Base-by-base conservation (phyloP, 805 yeast species). In the Brettanomyces bruxellensis region DNA sequence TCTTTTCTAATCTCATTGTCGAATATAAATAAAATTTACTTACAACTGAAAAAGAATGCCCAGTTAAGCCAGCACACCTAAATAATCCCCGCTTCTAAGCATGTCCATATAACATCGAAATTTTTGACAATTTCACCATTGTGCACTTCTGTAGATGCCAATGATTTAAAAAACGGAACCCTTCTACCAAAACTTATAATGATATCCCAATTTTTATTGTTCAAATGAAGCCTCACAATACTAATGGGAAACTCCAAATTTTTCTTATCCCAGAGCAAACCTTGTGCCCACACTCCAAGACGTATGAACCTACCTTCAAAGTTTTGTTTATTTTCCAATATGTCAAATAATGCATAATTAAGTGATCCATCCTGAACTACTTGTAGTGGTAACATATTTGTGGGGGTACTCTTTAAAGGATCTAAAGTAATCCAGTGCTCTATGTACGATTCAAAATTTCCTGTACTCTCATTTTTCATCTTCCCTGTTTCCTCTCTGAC, bases 361-460 rank as follows among this genome's bases (percentile, higher is more conserved):
- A 36, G 9, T 23, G 14, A 25, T 24, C 14, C 24, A 13, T 12
- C 13, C 4, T 28, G n/a, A n/a, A 6, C 23, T 5, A 28, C 41
- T 14, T 43, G 37, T 24, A 43, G 28, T 25, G 37, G 46, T 4
- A 38, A 13, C 7, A 28, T 8, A 22, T 37, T 12, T 13, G 13
- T 40, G 9, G 41, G 45, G 7, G 18, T 45, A 25, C 45, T 18
- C 37, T 22, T 28, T 38, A 32, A 7, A 3, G 76, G 70, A 52
- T 74, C 72, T 32, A 78, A 52, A 22, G 74, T 66, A 52, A 74
- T 58, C 85, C 85, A 79, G 25, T 74, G 65, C 57, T 79, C 84
- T 35, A 73, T 61, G 49, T 76, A 79, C 9, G 65, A 65, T 46
- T 70, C 72, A 4, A 59, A 52, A n/a, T 54, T 51, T 0, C 72